Conservation (phyloP, 2,329 filamentous ascomycete species). For the Pseudocercospora fuligena region DNA sequence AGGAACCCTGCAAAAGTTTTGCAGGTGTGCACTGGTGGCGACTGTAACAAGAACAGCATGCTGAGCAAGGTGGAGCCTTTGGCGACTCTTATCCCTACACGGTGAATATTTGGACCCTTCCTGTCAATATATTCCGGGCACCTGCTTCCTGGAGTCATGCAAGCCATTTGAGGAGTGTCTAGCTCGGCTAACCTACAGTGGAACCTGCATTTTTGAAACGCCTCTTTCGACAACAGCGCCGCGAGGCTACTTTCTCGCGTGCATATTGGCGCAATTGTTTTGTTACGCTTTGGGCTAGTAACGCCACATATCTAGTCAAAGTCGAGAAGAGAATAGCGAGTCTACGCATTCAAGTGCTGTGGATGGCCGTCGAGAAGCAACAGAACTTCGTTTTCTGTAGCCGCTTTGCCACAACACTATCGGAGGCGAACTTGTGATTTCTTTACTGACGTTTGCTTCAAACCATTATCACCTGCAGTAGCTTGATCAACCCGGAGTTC, state of each 20-base stretch:
- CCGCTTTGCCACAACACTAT: neutral
- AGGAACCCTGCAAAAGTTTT: neutral
- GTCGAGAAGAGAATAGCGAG: neutral
- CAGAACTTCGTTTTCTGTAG: neutral
- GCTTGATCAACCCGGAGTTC: neutral
- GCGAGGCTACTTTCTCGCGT: constrained; percentile 15
- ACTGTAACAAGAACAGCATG: neutral
- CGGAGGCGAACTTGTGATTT: constrained; percentile 1
- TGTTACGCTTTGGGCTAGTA: constrained; percentile 21
- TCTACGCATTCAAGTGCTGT: neutral
- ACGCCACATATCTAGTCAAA: constrained; percentile 22
- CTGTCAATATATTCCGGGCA: neutral
- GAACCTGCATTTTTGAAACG: constrained; percentile 10
- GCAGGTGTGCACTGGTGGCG: neutral
- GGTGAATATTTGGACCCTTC: neutral
- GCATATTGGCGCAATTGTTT: constrained; percentile 23
- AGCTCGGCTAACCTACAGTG: constrained; percentile 8
- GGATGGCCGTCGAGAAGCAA: neutral
- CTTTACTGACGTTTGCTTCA: neutral
- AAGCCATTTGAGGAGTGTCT: constrained; percentile 1
- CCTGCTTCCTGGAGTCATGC: constrained; percentile 6
- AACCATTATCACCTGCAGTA: neutral
- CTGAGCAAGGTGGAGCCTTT: neutral
- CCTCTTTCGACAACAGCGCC: constrained; percentile 20
- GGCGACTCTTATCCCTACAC: neutral